A percentile compares a stretch with the other conserved stretches of the same genome.
phyloP scores from a whole-genome alignment of 257 asterid species.

The Solanum megistacrolobum region DNA sequence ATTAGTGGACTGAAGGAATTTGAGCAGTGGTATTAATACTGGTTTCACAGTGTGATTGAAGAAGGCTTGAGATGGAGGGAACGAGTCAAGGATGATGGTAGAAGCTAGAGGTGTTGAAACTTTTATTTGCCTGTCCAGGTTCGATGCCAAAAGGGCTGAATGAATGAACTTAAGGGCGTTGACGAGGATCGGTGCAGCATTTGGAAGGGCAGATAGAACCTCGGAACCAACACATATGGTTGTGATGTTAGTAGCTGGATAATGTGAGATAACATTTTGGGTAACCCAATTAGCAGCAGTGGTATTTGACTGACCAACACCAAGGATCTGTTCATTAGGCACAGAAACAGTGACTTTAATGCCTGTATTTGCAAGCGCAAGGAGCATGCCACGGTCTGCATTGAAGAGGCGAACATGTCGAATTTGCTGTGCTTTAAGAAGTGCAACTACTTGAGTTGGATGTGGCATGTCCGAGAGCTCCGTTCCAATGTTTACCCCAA shows the following conservation, averaged over 20 bases:
- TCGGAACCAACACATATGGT: conserved; percentile 74
- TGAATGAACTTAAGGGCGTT: conserved; percentile 59
- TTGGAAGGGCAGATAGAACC: conserved; percentile 55
- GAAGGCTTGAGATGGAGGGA: conserved; percentile 75
- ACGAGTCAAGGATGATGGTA: conserved; percentile 61
- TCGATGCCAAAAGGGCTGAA: conserved; percentile 70
- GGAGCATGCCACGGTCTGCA: conserved; percentile 78
- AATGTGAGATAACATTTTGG: conserved; percentile 66
- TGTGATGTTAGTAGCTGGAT: conserved; percentile 66
- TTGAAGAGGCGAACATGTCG: conserved; percentile 52
- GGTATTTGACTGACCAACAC: conserved; percentile 66
- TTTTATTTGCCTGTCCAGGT: conserved; percentile 57
- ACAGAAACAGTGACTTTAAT: conserved; percentile 52
- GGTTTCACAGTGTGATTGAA: conserved; percentile 58
- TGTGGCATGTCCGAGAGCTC: conserved; percentile 78
- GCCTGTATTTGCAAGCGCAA: conserved; percentile 77
- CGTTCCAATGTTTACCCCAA: conserved; percentile 79
- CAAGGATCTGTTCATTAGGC: conserved; percentile 70
- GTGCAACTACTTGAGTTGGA: conserved; percentile 81
- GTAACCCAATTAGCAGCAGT: conserved; percentile 87
- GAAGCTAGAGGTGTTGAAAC: conserved; percentile 76
- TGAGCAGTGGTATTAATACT: conserved; percentile 45
- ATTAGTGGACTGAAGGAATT: conserved; percentile 54
- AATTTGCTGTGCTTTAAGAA: conserved; percentile 67
- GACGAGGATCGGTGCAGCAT: conserved; percentile 52